Evolutionary conservation across 1,284 basidiomycete genomes (phyloP), one percentile per base, ranked within the genome.

Genomic region (Boletus holoroseus): DNA sequence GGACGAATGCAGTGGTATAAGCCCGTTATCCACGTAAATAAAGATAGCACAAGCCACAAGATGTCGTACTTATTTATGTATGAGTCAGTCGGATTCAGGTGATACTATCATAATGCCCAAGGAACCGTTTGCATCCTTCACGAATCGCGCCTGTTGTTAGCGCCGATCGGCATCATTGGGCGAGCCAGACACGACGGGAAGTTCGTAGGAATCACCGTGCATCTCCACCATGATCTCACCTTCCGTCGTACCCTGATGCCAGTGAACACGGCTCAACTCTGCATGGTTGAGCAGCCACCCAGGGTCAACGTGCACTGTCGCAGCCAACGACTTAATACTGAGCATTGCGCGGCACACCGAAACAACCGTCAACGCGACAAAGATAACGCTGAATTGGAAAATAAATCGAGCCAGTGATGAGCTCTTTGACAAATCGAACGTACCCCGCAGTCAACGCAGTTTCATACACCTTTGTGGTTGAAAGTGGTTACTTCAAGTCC

Each of bases 351-450:
- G 63, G 26, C 68, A 68, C 11, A 68, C 62, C 5, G 68, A 60
- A 36, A 59, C 38, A 39, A 54, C 61, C 84, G 76, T 93, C 67
- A 89, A 81, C 68, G 90, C 81, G 64, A 95, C 82, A 62, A 80
- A 91, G 60, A 79, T 76, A 16, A 24, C 26, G 67, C 91, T 50
- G 72, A 85, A 92, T 94, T 13, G 9, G 3, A 24, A 31, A 58
- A 78, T 76, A 72, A 16, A 56, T 86, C 86, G 16, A 38, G 5
- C 50, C 3, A 8, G n/a, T 22, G 24, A 7, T 2, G 3, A 20
- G 15, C 3, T 13, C 7, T 2, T 7, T 13, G 40, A 34, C 3
- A 15, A 35, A 36, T 39, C 11, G 26, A 28, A 49, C 59, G 7
- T 44, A 63, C 58, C 47, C 54, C 5, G 47, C 53, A 15, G 27